Conservation (phyloP, 2,329 filamentous ascomycete species). For the Macrophomina tecta region DNA sequence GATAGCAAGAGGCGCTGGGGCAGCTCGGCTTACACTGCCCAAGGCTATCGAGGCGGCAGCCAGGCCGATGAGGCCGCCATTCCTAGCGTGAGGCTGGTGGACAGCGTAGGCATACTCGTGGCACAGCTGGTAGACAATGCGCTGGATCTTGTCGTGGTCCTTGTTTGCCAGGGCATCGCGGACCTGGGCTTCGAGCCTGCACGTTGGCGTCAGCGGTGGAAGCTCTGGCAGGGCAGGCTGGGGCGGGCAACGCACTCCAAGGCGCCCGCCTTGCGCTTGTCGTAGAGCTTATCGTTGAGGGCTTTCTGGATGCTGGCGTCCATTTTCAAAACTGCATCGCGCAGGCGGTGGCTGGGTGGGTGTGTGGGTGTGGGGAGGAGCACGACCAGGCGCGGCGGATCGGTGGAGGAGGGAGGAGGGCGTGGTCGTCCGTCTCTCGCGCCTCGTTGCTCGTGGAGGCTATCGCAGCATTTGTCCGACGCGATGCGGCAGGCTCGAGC, state of each 20-base stretch:
- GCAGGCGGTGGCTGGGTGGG: conserved; percentile 20
- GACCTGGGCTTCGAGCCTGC: conserved; percentile 86
- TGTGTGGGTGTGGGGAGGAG: conserved; percentile 9
- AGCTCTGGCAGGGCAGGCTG: not conserved
- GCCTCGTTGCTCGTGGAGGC: conserved; percentile 1
- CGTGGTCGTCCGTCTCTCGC: conserved; percentile 16
- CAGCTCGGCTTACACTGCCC: conserved; percentile 70
- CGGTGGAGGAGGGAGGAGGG: not conserved
- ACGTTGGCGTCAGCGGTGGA: conserved; percentile 26
- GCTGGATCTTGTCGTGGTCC: conserved; percentile 80
- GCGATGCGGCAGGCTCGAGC: conserved; percentile 4
- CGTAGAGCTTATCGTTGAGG: conserved; percentile 97
- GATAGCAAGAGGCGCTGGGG: conserved; percentile 29
- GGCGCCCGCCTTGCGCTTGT: conserved; percentile 95
- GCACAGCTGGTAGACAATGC: conserved; percentile 93
- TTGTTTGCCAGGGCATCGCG: conserved; percentile 78
- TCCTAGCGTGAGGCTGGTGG: conserved; percentile 93
- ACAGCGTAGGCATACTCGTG: conserved; percentile 98
- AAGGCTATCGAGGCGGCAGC: conserved; percentile 95
- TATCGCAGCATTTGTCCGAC: conserved; percentile 27
- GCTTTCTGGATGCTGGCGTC: conserved; percentile 87
- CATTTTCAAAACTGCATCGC: conserved; percentile 60
- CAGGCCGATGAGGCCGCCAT: conserved; percentile 93
- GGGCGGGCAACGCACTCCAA: conserved; percentile 73
- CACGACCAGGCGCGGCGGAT: conserved; percentile 9